Evolutionary conservation across 345 rosid species (phyloP), one percentile per base, ranked within the genome.

Genomic region (Barbarea vulgaris): DNA sequence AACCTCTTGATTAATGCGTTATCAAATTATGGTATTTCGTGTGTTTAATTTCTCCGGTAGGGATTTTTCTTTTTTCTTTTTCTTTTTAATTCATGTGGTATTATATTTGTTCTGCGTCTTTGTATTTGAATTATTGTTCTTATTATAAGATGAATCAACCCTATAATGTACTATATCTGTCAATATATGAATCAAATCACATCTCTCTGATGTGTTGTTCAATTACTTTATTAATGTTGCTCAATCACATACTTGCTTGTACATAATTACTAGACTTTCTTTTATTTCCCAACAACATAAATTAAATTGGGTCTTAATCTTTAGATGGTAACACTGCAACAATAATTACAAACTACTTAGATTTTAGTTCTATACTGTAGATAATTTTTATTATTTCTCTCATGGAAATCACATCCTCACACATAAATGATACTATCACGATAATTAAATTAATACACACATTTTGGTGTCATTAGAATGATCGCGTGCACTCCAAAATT

Each of bases 401-500:
- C 11, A 21, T 28, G 24, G 13, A 22, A 71, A 34, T 34, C 48
- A 47, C 14, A 37, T 47, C 47, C 75, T 36, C 19, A 63, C 39
- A 12, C 25, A 62, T 42, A 22, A 19, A 41, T 37, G 41, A 15
- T 52, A 24, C 7, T 39, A 36, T 37, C 53, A 63, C 28, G 8
- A 42, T 31, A 65, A 30, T 51, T 55, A 17, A 30, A 3, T 28
- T 30, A 46, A 46, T 46, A 44, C 22, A 31, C 50, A 36, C 27
- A 64, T 54, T 54, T 54, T 64, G 57, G 21, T 64, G 57, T 44
- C 21, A 73, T 39, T 63, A 19, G 63, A 62, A 62, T 30, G 33
- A 30, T 57, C 4, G 33, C 66, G 22, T 70, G 24, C 25, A 34
- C 47, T 33, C 48, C 46, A 67, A 67, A 21, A 51, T 15, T 51